Conservation (phyloP, 176 grass and related monocot species). For the Ensete ventricosum region DNA sequence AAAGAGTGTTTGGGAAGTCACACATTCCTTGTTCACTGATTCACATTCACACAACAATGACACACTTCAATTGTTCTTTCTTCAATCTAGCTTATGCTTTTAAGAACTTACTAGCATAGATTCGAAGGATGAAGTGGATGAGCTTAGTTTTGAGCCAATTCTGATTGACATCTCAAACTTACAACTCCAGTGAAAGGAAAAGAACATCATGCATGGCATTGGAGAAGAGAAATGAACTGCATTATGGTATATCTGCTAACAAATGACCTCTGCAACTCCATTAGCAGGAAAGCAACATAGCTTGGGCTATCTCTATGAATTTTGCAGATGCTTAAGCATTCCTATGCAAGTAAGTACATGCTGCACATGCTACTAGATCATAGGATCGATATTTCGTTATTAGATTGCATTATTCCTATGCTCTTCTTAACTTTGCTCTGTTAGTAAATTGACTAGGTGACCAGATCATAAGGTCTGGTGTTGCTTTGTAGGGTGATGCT, state of each 20-base stretch:
- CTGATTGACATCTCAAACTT: too few species aligned
- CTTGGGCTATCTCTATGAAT: not conserved
- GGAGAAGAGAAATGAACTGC: too few species aligned
- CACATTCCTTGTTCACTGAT: not conserved
- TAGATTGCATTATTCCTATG: not conserved
- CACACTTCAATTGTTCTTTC: not conserved
- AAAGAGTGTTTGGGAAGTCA: constrained; percentile 6
- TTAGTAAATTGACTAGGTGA: not conserved
- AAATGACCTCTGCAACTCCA: too few species aligned
- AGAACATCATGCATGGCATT: too few species aligned
- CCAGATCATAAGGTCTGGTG: too few species aligned
- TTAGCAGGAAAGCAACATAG: not conserved
- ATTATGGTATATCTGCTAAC: too few species aligned
- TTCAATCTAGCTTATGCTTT: not conserved
- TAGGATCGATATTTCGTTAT: not conserved
- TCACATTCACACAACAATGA: not conserved
- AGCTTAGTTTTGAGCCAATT: too few species aligned
- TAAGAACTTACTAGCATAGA: not conserved
- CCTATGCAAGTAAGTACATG: not conserved
- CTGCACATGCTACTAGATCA: not conserved
- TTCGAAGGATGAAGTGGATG: too few species aligned
- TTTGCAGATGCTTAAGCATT: not conserved
- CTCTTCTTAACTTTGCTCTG: not conserved
- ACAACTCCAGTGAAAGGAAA: too few species aligned
- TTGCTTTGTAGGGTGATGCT: too few species aligned